Evolutionary conservation across 352 stramenopile species (phyloP), one percentile per base, ranked within the genome.

Genomic region (Pythium rishiriense): DNA sequence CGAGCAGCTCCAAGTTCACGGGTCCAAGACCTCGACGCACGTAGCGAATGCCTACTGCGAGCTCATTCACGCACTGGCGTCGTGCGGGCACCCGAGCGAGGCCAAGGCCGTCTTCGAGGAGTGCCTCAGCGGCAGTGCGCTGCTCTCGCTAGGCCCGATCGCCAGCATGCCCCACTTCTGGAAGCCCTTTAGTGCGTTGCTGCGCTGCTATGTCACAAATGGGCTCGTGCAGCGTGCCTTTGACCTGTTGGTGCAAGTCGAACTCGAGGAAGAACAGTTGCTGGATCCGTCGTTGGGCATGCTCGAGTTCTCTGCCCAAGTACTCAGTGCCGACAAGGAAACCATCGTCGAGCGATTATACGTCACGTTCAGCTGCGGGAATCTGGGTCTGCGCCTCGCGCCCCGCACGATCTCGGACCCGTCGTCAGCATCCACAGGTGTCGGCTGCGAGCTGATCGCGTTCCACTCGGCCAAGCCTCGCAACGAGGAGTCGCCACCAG

Each of bases 21-120:
- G 59, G 35, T 63, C 52, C 21, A 77, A 79, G 53, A 61, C 54
- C 0, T 45, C 69, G 11, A 56, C 46, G 5, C 46, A 59, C 9
- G 69, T 69, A 11, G 68, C 62, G 19, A 65, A 71, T 3, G 66
- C 60, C 1, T 82, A 81, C 48, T 76, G 74, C 22, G 64, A 60
- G 12, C 64, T 86, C 7, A 86, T 86, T n/a, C 48, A 75, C 15
- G 63, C 56, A 12, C 58, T 86, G 4, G 61, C 63, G 12, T 24
- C 48, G 17, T 86, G 78, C 21, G 62, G 69, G 1, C 78, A 84
- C 39, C 54, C 69, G 6, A 72, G 71, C 26, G 78, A 86, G 41
- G 69, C 74, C 25, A 81, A 83, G 49, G 66, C 68, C 11, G 73
- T 83, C n/a, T 84, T 83, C 26, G 70, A 81, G 50, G 76, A 81